phyloP scores from a whole-genome alignment of 129 eudicot species.

The Cynara cardunculus region DNA sequence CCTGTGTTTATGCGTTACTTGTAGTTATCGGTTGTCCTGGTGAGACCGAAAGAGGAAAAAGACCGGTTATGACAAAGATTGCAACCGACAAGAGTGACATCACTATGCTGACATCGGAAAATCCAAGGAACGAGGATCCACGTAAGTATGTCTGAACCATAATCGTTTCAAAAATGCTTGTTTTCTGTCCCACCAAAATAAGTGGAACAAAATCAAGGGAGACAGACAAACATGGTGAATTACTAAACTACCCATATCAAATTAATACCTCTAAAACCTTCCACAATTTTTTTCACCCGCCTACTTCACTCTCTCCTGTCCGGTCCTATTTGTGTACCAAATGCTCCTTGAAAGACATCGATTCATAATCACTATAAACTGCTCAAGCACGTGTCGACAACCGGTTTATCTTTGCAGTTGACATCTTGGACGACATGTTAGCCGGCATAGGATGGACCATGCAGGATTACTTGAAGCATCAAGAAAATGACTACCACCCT shows the following conservation, averaged over 20 bases:
- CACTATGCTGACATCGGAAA: conserved; percentile 88
- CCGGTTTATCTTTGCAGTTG: conserved; percentile 49
- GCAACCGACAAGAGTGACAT: conserved; percentile 94
- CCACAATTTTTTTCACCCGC: neutral
- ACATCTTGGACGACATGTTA: conserved; percentile 94
- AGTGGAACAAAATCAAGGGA: too few relatives aligned
- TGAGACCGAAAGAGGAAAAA: conserved; percentile 85
- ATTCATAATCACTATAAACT: too few relatives aligned
- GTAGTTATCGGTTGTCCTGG: conserved; percentile 88
- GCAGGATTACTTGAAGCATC: conserved; percentile 91
- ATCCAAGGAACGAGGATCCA: conserved; percentile 91
- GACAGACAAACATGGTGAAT: neutral
- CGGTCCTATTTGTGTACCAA: neutral
- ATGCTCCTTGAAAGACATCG: too few relatives aligned
- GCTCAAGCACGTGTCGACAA: neutral
- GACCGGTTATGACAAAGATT: conserved; percentile 89
- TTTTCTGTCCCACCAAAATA: neutral
- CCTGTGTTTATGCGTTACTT: conserved; percentile 9
- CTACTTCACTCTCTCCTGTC: neutral
- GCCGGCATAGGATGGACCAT: conserved; percentile 95
- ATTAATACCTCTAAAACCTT: neutral
- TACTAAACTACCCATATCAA: neutral
- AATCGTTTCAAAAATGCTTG: too few relatives aligned
- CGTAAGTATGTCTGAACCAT: conserved; percentile 43
- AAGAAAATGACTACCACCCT: conserved; percentile 93